Evolutionary conservation across 2,329 filamentous ascomycete species (phyloP).

Genomic region (Malbranchea cinnamomea): DNA sequence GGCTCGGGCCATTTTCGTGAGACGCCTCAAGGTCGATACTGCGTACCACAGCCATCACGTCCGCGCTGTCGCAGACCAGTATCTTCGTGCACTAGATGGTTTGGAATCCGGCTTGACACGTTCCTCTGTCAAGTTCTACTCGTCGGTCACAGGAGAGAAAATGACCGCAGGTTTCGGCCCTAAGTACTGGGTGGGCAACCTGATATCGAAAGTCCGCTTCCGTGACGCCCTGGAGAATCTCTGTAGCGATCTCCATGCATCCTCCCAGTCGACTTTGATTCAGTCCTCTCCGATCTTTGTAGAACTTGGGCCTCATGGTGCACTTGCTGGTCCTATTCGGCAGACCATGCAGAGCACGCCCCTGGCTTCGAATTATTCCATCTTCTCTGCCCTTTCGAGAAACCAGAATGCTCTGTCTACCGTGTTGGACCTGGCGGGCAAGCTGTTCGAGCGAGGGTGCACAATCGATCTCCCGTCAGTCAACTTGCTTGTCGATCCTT

Average conservation of each 20-base stretch:
- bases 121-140: conserved; percentile 6
- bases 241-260: too few relatives aligned
- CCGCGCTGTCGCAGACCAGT: conserved; percentile 6
- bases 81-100: conserved; percentile 5
- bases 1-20: conserved; percentile 5
- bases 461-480: conserved; percentile 16
- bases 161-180: conserved; percentile 9
- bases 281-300: conserved; percentile 14
- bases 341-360: conserved; percentile 8
- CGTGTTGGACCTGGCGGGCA: conserved; percentile 12
- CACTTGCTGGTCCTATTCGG: conserved; percentile 18
- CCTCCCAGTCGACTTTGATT: too few relatives aligned
- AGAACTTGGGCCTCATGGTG: conserved; percentile 21
- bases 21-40: conserved; percentile 8
- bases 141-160: conserved; percentile 6
- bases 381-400: conserved; percentile 7
- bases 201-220: conserved; percentile 15
- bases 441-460: conserved; percentile 16
- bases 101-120: conserved; percentile 4
- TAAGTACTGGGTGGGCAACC: conserved; percentile 13
- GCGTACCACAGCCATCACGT: conserved; percentile 13
- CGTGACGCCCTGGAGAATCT: conserved; percentile 10
- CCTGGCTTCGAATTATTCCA: conserved; percentile 5
- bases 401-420: conserved; percentile 6
- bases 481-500: conserved; percentile 10